Evolutionary conservation across 2,329 filamentous ascomycete genomes (phyloP).

Genomic region (Ascochyta viciae-villosae): DNA sequence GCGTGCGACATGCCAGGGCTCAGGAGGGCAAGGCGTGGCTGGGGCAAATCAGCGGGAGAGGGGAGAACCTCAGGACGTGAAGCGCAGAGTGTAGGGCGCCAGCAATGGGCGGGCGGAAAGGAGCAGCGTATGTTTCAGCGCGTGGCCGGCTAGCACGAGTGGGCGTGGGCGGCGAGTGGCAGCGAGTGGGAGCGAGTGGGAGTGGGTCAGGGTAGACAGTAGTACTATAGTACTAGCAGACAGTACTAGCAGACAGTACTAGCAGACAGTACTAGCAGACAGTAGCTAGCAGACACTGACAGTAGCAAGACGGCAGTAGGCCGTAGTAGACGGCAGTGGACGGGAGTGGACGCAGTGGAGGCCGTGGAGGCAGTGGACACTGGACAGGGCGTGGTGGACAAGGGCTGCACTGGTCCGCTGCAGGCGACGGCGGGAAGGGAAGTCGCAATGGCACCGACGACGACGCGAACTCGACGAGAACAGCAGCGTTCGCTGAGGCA

Average conservation of each 20-base stretch:
- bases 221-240: too few species aligned
- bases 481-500: constrained; percentile 2
- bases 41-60: constrained; percentile 15
- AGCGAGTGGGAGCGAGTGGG: too few species aligned
- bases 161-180: too few species aligned
- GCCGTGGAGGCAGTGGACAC: neutral
- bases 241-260: too few species aligned
- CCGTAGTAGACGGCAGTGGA: neutral
- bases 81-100: constrained; percentile 22
- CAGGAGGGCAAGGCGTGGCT: constrained; percentile 25
- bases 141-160: constrained; percentile 7
- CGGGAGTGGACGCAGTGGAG: constrained; percentile 1
- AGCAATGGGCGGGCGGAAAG: constrained; percentile 28
- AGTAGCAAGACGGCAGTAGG: too few species aligned
- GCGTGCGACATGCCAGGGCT: constrained; percentile 38
- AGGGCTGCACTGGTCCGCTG: constrained; percentile 11
- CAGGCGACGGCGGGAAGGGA: constrained; percentile 10
- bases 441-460: constrained; percentile 9
- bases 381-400: too few species aligned
- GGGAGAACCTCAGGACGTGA: constrained; percentile 16
- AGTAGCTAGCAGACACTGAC: too few species aligned
- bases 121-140: constrained; percentile 33
- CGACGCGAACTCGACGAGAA: constrained; percentile 3
- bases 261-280: too few species aligned
- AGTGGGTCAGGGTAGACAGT: constrained; percentile 4